phyloP scores from a whole-genome alignment of 139 green algal species.

The Coccomyxa sp. region DNA sequence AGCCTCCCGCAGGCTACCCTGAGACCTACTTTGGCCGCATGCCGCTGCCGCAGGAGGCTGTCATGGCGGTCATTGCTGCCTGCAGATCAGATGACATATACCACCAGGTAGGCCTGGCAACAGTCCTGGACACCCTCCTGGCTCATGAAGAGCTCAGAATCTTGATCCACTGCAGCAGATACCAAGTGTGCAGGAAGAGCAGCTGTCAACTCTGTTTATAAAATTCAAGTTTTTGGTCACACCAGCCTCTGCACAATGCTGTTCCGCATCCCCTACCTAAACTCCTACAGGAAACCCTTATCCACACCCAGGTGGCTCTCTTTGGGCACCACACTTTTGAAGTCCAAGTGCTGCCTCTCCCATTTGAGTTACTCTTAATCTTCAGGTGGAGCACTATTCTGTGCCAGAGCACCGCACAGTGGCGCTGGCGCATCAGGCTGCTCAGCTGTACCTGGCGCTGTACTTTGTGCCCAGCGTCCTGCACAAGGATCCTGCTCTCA shows the following conservation, averaged over 20 bases:
- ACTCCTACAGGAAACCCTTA: too few species aligned
- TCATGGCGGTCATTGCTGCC: not conserved
- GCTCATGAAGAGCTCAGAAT: not conserved
- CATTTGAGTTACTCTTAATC: not conserved
- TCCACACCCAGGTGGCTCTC: too few species aligned
- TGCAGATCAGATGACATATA: constrained; percentile 14
- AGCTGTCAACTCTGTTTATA: not conserved
- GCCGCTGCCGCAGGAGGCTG: not conserved
- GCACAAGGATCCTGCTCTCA: constrained; percentile 14
- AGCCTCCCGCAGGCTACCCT: constrained; percentile 11
- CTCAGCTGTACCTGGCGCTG: constrained; percentile 13
- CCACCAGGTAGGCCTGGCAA: not conserved
- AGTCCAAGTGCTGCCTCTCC: not conserved
- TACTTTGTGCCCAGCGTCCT: constrained; percentile 13
- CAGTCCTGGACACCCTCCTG: not conserved
- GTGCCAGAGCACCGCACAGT: constrained; percentile 1
- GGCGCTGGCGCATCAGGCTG: constrained; percentile 8
- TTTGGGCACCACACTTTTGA: not conserved
- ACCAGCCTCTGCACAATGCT: too few species aligned
- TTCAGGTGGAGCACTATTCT: constrained; percentile 1
- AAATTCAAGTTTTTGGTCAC: not conserved
- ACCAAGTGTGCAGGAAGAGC: not conserved
- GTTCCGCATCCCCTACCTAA: too few species aligned
- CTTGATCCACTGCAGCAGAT: not conserved
- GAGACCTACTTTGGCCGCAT: constrained; percentile 4